Percentiles rank a stretch among this genome's conserved stretches.
These are phyloP conservation scores for Neolentinus lepideus DNA, from an alignment of 1,284 basidiomycete species.

Conservation along the genomic window DNA sequence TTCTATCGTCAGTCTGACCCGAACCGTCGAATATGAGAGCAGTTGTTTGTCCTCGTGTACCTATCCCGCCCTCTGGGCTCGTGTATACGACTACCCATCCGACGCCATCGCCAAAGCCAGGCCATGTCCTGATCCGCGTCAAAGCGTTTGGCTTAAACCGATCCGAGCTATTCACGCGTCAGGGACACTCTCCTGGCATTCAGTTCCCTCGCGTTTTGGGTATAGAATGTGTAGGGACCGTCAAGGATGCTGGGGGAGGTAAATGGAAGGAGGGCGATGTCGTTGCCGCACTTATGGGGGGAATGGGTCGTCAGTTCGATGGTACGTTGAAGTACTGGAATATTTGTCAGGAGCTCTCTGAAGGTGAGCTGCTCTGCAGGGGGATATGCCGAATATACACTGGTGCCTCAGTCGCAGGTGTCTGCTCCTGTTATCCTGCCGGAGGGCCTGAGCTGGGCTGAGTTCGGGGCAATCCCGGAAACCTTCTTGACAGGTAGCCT, in stretches of 20 bases:
- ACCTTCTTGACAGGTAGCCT: conserved; percentile 16
- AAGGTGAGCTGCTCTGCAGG: conserved; percentile 6
- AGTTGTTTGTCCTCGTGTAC: conserved; percentile 16
- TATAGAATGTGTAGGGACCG: conserved; percentile 19
- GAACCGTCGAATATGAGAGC: conserved; percentile 12
- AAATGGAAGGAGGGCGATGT: conserved; percentile 16
- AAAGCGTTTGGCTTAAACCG: conserved; percentile 17
- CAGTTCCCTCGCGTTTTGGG: conserved; percentile 16
- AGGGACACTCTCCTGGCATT: conserved; percentile 16
- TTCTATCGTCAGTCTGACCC: too few species aligned
- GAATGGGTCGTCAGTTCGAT: conserved; percentile 19
- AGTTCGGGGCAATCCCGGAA: conserved; percentile 19
- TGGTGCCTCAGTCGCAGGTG: conserved; percentile 18
- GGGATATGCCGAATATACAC: conserved; percentile 21
- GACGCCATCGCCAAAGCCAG: conserved; percentile 13
- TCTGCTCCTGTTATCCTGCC: conserved; percentile 16
- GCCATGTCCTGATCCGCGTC: conserved; percentile 18
- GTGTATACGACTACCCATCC: conserved; percentile 14
- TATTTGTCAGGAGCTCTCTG: neutral
- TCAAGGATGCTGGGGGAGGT: conserved; percentile 16
- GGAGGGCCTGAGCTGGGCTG: conserved; percentile 13
- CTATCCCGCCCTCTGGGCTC: conserved; percentile 13
- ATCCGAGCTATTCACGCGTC: conserved; percentile 20
- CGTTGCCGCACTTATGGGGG: conserved; percentile 20
- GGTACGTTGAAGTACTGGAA: conserved; percentile 10